These are phyloP conservation scores for Apiospora pterosperma DNA, from an alignment of 2,329 filamentous ascomycete species.

Conservation along the genomic window DNA sequence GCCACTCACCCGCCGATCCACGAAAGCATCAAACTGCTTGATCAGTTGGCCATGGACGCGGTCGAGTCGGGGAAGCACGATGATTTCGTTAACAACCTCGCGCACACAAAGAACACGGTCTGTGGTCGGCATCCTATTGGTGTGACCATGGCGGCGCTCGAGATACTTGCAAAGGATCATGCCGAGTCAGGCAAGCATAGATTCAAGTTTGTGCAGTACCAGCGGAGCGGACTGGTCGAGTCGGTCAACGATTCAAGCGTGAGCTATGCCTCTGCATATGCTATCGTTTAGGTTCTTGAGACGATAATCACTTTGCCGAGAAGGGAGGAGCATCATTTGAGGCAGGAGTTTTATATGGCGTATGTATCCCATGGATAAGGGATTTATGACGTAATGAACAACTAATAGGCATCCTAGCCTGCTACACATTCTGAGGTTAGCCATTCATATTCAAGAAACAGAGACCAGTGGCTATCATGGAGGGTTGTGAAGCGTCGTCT, in stretches of 20 bases:
- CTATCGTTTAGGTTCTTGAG: constrained; percentile 54
- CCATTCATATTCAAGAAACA: not conserved
- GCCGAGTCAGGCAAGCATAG: constrained; percentile 39
- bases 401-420: not conserved
- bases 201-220: constrained; percentile 83
- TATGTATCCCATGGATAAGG: not conserved
- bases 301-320: no score
- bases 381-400: not conserved
- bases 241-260: constrained; percentile 75
- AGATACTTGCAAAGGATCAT: constrained; percentile 49
- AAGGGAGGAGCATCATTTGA: no score
- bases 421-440: no score
- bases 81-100: constrained; percentile 65
- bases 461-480: not conserved
- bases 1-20: constrained; percentile 60
- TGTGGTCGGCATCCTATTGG: constrained; percentile 95
- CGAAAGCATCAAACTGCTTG: constrained; percentile 78
- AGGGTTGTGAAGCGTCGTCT: not conserved
- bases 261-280: constrained; percentile 92
- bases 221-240: constrained; percentile 75
- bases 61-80: constrained; percentile 74
- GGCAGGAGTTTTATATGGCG: not conserved
- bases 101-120: constrained; percentile 80
- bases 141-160: constrained; percentile 83
- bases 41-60: constrained; percentile 78